Evolutionary conservation across 805 yeast genomes (phyloP), one percentile per base, ranked within the genome.

Genomic region (Debaryomyces castellii): DNA sequence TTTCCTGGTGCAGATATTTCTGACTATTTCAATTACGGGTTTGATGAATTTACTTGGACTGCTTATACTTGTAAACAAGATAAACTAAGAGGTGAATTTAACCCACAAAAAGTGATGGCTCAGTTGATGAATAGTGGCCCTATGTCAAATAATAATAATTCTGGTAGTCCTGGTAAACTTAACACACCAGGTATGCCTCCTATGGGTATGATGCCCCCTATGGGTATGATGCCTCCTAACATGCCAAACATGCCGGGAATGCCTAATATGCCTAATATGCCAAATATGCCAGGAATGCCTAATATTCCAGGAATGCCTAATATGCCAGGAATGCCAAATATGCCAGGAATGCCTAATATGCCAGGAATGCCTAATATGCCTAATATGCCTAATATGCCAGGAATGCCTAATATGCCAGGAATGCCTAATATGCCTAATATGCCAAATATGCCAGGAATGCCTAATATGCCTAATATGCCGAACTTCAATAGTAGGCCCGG

Each of bases 1-100:
- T 83, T 87, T 52, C 97, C 98, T 1, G 99, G 98, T 32, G 96
- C 96, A 3, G 97, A 94, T 66, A 69, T 89, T 34, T 80, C 96
- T 6, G 98, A 94, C 64, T 95, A 90, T 66, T 94, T 94, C 75
- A 94, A 94, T 68, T 94, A 83, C 59, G 99, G 99, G 1, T 94
- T 94, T 61, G 96, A 94, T 62, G 99, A 94, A 69, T 79, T 87
- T 53, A 87, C 97, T 12, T 94, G 99, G 99, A 82, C 87, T 44
- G 89, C 91, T 20, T 94, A 94, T 67, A 83, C 96, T 54, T 75
- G 83, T 35, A 89, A 89, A 63, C 97, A 91, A 60, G 96, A 91
- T 63, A 83, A 82, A 53, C 58, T 85, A 40, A 77, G 94, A 45
- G 83, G 84, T 5, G 91, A 87, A 49, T 91, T 82, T 67, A 87